Conservation (phyloP, 2,329 filamentous ascomycete species). For the Aspergillus proliferans region DNA sequence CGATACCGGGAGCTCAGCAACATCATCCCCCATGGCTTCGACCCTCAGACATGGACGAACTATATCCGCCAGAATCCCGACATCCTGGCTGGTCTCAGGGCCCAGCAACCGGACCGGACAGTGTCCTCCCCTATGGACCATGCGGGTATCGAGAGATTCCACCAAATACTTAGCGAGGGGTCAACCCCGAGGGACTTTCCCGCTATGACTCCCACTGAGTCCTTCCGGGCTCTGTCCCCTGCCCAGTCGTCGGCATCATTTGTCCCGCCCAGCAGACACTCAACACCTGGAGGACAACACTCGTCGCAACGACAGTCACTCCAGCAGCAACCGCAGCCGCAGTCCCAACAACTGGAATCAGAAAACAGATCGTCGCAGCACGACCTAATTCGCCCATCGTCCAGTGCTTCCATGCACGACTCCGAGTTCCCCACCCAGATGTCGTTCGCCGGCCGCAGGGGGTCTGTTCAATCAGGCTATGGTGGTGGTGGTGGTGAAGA, state of each 20-base stretch:
- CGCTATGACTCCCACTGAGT: conserved; percentile 21
- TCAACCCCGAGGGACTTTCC: conserved; percentile 38
- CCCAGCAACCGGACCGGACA: conserved; percentile 19
- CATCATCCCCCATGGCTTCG: conserved; percentile 54
- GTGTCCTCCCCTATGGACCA: conserved; percentile 32
- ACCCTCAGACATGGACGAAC: conserved; percentile 70
- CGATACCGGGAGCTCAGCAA: conserved; percentile 55
- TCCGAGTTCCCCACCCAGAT: conserved; percentile 23
- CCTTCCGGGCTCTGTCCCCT: conserved; percentile 33
- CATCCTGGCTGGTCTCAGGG: conserved; percentile 22
- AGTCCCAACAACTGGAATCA: conserved; percentile 15
- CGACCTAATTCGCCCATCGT: conserved; percentile 53
- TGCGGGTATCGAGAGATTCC: conserved; percentile 40
- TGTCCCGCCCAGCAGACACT: conserved; percentile 29
- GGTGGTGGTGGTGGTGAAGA: conserved; percentile 72
- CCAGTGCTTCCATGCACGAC: conserved; percentile 51
- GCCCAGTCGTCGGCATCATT: conserved; percentile 23
- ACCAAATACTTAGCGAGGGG: conserved; percentile 39
- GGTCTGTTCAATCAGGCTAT: conserved; percentile 51
- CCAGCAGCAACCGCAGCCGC: conserved; percentile 21
- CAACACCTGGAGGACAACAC: conserved; percentile 29
- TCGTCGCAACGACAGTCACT: conserved; percentile 6
- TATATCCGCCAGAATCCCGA: conserved; percentile 67
- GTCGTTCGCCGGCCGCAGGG: conserved; percentile 23
- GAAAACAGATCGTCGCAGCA: conserved; percentile 32